Evolutionary conservation across 495 filamentous ascomycete species (phyloP).

Genomic region (Penicillium paxilli): DNA sequence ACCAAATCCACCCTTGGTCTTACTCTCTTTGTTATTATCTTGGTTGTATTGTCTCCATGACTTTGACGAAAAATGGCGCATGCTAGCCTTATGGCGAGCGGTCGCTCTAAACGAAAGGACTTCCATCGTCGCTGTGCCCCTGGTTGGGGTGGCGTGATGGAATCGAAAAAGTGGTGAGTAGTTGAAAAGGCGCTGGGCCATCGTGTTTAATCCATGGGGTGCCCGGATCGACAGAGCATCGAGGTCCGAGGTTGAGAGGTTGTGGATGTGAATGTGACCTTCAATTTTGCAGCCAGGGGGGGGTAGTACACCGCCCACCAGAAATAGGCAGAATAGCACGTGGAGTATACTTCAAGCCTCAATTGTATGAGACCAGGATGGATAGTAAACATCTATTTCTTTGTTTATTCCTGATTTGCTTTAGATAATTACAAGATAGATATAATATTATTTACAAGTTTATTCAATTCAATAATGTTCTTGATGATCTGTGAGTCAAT

Average conservation of each 20-base stretch:
- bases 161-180: slow-evolving; percentile 29
- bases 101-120: slow-evolving; percentile 43
- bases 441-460: too few species aligned
- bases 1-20: slow-evolving; percentile 58
- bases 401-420: too few species aligned
- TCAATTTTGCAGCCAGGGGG: not conserved
- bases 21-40: slow-evolving; percentile 36
- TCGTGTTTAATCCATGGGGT: slow-evolving; percentile 36
- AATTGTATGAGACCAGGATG: too few species aligned
- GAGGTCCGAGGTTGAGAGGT: slow-evolving; percentile 9
- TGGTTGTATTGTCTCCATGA: slow-evolving; percentile 38
- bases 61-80: slow-evolving; percentile 46
- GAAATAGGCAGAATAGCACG: slow-evolving; percentile 17
- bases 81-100: slow-evolving; percentile 33
- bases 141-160: slow-evolving; percentile 27
- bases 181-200: slow-evolving; percentile 41
- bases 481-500: too few species aligned
- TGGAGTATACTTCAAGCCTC: not conserved
- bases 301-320: slow-evolving; percentile 33
- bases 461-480: too few species aligned
- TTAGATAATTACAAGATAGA: too few species aligned
- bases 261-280: slow-evolving; percentile 5
- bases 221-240: not conserved
- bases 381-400: too few species aligned
- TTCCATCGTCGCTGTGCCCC: slow-evolving; percentile 34